Evolutionary conservation across 805 yeast genomes (phyloP), one percentile per base, ranked within the genome.

Genomic region (Teunomyces stri): DNA sequence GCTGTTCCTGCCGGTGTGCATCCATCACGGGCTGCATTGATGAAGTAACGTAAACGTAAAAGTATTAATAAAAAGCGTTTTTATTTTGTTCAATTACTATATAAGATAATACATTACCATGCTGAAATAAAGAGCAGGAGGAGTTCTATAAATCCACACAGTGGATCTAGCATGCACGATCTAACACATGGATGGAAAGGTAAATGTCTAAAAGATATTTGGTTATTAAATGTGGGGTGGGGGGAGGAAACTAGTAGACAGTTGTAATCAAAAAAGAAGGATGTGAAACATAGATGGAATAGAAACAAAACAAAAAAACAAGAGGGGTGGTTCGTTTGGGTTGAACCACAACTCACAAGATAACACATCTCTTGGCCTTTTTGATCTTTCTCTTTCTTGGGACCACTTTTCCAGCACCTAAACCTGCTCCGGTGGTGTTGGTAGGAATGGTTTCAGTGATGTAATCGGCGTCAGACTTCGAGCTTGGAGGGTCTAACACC

Each of bases 1-100:
- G 46, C 64, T 12, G 39, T 38, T 43, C 52, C 51, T n/a, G 50
- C 45, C 3, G 68, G 76, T 9, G 66, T 80, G 42, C 94, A 87
- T 63, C 94, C 94, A 2, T 80, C 85, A 6, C 75, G 94, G 67
- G 79, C 84, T 40, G 77, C 74, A 12, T 54, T 79, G 56, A 66
- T 81, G 56, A 62, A 62, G 21, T 51, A 49, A 25, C n/a, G n/a
- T n/a, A n/a, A n/a, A n/a, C n/a, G n/a, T n/a, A n/a, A n/a, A n/a
- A n/a, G n/a, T n/a, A n/a, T n/a, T n/a, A n/a, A n/a, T n/a, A n/a
- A 18, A 18, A 18, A 18, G 20, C 3, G 20, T 38, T 21, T 12
- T 16, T 13, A 16, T 18, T 35, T 18, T 20, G 22, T 35, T 18
- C 18, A 37, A 37, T 21, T 20, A 37, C 40, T 37, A 37, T 37